Evolutionary conservation across 2,329 filamentous ascomycete species (phyloP).

Genomic region (Arthrocladium fulminans): DNA sequence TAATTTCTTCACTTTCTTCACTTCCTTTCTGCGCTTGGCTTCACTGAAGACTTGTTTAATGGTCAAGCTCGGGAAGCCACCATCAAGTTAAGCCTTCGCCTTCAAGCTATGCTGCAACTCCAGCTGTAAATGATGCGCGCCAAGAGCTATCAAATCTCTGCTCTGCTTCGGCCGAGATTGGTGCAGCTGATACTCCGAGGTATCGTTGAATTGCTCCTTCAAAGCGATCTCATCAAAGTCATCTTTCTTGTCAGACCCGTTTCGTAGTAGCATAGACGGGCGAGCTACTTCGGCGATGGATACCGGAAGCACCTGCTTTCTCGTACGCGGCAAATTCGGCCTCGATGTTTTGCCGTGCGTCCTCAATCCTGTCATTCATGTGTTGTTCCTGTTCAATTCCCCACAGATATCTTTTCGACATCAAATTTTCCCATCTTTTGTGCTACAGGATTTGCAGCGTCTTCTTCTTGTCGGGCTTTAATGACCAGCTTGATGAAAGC

Average conservation of each 20-base stretch:
- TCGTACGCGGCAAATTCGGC: neutral
- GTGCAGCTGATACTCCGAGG: neutral
- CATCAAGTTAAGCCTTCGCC: neutral
- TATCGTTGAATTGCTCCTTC: neutral
- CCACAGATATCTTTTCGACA: neutral
- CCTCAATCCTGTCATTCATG: neutral
- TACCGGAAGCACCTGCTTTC: neutral
- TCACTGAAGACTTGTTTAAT: neutral
- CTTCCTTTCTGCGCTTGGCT: neutral
- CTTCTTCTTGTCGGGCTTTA: slow-evolving; percentile 23
- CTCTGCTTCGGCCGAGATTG: neutral
- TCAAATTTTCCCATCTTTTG: neutral
- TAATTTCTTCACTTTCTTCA: neutral
- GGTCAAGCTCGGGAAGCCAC: neutral
- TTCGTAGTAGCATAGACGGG: neutral
- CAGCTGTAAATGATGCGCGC: neutral
- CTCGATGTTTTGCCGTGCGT: neutral
- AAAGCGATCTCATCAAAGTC: neutral
- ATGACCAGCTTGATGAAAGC: slow-evolving; percentile 59
- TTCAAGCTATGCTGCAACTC: neutral
- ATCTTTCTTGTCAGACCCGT: neutral
- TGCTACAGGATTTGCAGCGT: neutral
- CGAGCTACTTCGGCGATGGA: neutral
- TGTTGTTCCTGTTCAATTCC: neutral
- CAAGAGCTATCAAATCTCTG: neutral